A percentile compares a stretch with the other conserved stretches of the same genome.
Evolutionary conservation across 1,139 yeast species (phyloP).

Genomic region (Eremothecium coryli): DNA sequence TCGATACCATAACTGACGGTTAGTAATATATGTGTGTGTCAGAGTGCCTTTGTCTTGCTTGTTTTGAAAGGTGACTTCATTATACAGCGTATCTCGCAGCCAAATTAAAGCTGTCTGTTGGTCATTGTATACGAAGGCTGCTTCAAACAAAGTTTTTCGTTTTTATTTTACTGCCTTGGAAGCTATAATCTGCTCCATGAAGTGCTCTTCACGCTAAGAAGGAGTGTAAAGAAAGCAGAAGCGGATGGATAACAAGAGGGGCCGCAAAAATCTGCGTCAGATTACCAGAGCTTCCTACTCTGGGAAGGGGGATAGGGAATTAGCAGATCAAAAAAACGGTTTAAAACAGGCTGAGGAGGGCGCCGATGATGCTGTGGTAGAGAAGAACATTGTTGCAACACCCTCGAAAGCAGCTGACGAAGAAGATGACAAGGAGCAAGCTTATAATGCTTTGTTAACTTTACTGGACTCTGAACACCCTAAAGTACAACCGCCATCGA

Average conservation of each 20-base stretch:
- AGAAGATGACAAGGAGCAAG: constrained; percentile 24
- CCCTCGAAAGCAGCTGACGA: constrained; percentile 7
- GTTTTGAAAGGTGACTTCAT: too few species aligned
- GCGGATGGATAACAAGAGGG: constrained; percentile 26
- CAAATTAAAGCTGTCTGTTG: too few species aligned
- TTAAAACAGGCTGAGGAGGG: constrained; percentile 13
- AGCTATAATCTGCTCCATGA: too few species aligned
- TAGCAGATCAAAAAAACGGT: constrained; percentile 13
- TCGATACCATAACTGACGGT: constrained; percentile 10
- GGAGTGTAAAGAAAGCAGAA: too few species aligned
- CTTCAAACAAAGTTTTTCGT: too few species aligned
- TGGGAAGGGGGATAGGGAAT: constrained; percentile 31
- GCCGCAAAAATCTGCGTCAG: constrained; percentile 50
- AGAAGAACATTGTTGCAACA: background rate
- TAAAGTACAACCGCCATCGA: constrained; percentile 24
- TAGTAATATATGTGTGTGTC: too few species aligned
- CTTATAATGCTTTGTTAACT: constrained; percentile 66
- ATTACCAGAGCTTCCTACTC: constrained; percentile 53
- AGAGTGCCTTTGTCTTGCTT: background rate
- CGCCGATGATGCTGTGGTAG: constrained; percentile 9
- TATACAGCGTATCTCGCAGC: too few species aligned
- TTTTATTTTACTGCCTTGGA: too few species aligned
- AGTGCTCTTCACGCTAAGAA: too few species aligned
- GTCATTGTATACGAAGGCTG: too few species aligned
- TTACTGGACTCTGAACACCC: constrained; percentile 48